Evolutionary conservation across 2,329 filamentous ascomycete species (phyloP), one percentile per base, ranked within the genome.

Genomic region (Fusarium proliferatum): DNA sequence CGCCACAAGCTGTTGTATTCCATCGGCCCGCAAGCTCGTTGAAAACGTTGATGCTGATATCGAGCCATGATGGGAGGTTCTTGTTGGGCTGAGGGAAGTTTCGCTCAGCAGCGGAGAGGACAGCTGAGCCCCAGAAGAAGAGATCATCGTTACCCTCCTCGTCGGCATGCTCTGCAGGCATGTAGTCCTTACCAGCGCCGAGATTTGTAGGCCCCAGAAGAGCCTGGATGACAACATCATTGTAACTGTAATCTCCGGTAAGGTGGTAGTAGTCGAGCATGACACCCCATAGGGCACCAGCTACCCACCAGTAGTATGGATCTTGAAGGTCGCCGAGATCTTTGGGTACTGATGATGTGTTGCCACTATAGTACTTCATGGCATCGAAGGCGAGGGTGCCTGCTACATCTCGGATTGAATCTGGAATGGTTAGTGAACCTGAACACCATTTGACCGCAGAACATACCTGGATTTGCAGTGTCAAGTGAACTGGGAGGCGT

Each of bases 101-200:
- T 68, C 89, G 87, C 81, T 94, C 92, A 6, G 92, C 89, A 1
- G 92, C 92, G 9, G 90, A 85, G 80, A 94, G 87, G 69, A 90
- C 87, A 19, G 90, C 86, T 33, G 93, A 90, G 16, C 87, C 90
- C 92, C 92, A 94, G 79, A 94, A 94, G 38, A 89, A 90, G 78
- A 94, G 90, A 78, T 94, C 92, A 74, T 94, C 92, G 73, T 94
- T 94, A 60, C 92, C 92, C 79, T 92, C 88, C 68, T 90, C 87
- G n/a, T 85, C 84, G 17, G 82, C 81, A 71, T 91, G 88, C 62
- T 82, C 80, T 0, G 86, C 85, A 8, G 88, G 84, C 86, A 93
- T 90, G 77, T 87, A 92, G 81, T 93, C 86, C 65, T 86, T 84
- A 13, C 87, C 80, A 0, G 87, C 86, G 3, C 90, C 91, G 10